A percentile compares a stretch with the other conserved stretches of the same genome.
phyloP scores from a whole-genome alignment of 1,139 yeast species.

The Scheffersomyces titani region DNA sequence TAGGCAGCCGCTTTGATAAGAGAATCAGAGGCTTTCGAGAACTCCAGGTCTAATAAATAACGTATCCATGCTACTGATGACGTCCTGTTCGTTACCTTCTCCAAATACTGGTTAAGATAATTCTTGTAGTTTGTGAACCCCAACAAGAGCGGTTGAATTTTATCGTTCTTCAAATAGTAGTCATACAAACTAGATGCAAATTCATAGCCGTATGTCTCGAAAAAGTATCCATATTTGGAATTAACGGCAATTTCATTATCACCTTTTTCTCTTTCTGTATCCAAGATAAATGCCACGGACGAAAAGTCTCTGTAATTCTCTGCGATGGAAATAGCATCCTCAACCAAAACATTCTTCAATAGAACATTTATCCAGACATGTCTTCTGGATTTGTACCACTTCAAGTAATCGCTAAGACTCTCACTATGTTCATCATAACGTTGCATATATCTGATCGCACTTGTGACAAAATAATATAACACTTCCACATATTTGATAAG shows the following conservation, averaged over 20 bases:
- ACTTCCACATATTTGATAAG: conserved; percentile 30
- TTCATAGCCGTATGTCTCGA: conserved; percentile 62
- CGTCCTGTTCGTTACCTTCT: conserved; percentile 45
- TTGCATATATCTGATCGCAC: conserved; percentile 40
- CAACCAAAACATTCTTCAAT: conserved; percentile 45
- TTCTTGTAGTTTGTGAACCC: conserved; percentile 57
- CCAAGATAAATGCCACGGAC: conserved; percentile 65
- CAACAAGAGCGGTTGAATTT: conserved; percentile 54
- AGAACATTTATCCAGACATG: conserved; percentile 57
- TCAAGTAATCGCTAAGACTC: conserved; percentile 29
- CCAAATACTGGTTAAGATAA: conserved; percentile 55
- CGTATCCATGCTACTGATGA: conserved; percentile 75
- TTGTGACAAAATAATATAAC: conserved; percentile 38
- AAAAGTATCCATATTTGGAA: conserved; percentile 50
- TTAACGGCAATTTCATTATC: conserved; percentile 11
- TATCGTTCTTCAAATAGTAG: conserved; percentile 55
- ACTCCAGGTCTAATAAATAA: conserved; percentile 55
- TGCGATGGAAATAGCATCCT: conserved; percentile 62
- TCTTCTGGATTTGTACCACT: conserved; percentile 37
- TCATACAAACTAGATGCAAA: conserved; percentile 71
- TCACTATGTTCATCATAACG: conserved; percentile 17
- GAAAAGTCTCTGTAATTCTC: conserved; percentile 68
- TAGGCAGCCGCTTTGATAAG: conserved; percentile 39
- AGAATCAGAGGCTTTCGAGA: conserved; percentile 48
- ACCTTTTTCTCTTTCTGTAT: conserved; percentile 47